A percentile compares a stretch with the other conserved stretches of the same genome.
Evolutionary conservation across 2,329 filamentous ascomycete genomes (phyloP).

Genomic region (Seiridium unicorne): DNA sequence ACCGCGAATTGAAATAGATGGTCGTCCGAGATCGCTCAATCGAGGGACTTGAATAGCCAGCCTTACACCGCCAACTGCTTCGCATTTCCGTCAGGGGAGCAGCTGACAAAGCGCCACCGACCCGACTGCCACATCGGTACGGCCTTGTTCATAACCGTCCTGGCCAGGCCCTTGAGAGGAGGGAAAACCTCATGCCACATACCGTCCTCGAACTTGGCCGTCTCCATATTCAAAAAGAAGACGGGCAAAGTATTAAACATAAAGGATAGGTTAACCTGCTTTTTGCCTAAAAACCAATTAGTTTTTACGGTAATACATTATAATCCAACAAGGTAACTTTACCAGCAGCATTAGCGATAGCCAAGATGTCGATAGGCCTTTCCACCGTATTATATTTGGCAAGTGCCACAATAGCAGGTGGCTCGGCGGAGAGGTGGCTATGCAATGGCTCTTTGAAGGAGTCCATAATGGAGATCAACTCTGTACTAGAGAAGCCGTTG

Average conservation of each 20-base stretch:
- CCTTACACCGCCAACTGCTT: slow-evolving; percentile 14
- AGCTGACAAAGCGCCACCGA: slow-evolving; percentile 18
- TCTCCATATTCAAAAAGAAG: slow-evolving; percentile 23
- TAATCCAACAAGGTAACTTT: not conserved
- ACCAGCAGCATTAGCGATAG: slow-evolving; percentile 17
- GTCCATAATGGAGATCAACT: slow-evolving; percentile 15
- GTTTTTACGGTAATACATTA: not conserved
- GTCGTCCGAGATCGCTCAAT: too few species aligned
- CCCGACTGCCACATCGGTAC: slow-evolving; percentile 18
- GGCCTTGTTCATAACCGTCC: slow-evolving; percentile 9
- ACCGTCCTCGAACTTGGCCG: slow-evolving; percentile 16
- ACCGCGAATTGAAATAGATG: too few species aligned
- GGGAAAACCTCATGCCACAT: slow-evolving; percentile 23
- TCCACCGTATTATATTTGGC: slow-evolving; percentile 17
- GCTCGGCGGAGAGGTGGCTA: slow-evolving; percentile 17
- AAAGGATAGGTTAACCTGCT: slow-evolving; percentile 14
- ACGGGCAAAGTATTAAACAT: slow-evolving; percentile 19
- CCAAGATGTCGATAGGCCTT: slow-evolving; percentile 18
- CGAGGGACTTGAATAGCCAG: too few species aligned
- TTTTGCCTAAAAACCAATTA: slow-evolving; percentile 9
- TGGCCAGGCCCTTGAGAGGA: slow-evolving; percentile 9
- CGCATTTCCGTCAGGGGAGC: slow-evolving; percentile 11
- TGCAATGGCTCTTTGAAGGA: slow-evolving; percentile 17
- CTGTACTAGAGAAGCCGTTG: not conserved
- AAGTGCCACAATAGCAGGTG: slow-evolving; percentile 16